Conservation (phyloP, 2,329 filamentous ascomycete species). For the Cercospora zeina region DNA sequence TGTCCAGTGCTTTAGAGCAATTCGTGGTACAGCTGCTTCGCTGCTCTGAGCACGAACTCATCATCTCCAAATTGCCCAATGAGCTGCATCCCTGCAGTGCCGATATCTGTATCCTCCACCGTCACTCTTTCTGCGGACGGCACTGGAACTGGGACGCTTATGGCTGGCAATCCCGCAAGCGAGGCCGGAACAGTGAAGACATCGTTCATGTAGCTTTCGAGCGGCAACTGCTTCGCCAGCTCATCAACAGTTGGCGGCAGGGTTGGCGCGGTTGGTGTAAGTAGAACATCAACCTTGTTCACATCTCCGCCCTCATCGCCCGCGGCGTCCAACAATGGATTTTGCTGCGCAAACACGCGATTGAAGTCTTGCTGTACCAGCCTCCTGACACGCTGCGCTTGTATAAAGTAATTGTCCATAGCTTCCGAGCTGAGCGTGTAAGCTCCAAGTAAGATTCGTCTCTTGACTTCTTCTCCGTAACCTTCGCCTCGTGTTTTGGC, state of each 20-base stretch:
- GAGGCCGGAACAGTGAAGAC: conserved; percentile 95
- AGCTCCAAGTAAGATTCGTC: conserved; percentile 83
- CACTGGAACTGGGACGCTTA: conserved; percentile 71
- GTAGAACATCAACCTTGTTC: conserved; percentile 76
- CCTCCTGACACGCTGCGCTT: conserved; percentile 83
- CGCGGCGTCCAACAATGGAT: conserved; percentile 60
- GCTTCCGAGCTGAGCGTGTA: conserved; percentile 88
- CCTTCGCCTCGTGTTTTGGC: conserved; percentile 70
- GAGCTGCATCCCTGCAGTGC: conserved; percentile 66
- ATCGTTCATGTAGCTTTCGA: conserved; percentile 82
- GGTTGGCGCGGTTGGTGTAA: conserved; percentile 84
- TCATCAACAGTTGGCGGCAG: conserved; percentile 66
- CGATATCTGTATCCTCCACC: conserved; percentile 38
- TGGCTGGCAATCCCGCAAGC: conserved; percentile 82
- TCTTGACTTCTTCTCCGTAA: conserved; percentile 81
- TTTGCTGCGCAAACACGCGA: conserved; percentile 66
- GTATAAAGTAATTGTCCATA: conserved; percentile 94
- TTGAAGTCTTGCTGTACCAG: conserved; percentile 87
- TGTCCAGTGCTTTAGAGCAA: background rate
- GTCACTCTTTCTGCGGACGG: conserved; percentile 12
- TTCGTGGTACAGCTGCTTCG: conserved; percentile 3
- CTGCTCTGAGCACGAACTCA: conserved; percentile 60
- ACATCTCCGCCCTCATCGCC: conserved; percentile 52
- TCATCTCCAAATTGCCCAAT: conserved; percentile 84
- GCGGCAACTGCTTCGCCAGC: conserved; percentile 47